Evolutionary conservation across 2,329 filamentous ascomycete species (phyloP).

Genomic region (Aspergillus amoenus): DNA sequence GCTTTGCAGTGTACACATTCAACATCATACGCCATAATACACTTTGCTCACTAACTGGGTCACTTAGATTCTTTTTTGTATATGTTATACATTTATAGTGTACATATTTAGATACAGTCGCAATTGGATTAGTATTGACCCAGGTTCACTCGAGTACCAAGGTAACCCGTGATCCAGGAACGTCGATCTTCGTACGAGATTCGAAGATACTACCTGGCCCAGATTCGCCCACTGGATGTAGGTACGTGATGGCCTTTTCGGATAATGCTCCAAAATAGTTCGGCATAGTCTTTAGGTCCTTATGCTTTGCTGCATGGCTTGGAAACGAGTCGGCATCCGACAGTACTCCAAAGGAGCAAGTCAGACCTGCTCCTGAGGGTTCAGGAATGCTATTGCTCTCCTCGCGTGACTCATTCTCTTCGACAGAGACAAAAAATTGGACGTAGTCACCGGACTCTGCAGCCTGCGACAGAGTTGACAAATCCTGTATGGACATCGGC

Average conservation of each 20-base stretch:
- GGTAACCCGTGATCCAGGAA: slow-evolving; percentile 33
- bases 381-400: neutral
- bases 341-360: slow-evolving; percentile 34
- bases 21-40: neutral
- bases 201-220: slow-evolving; percentile 8
- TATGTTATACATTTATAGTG: neutral
- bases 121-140: neutral
- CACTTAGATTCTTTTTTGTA: no score
- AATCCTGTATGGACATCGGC: slow-evolving; percentile 27
- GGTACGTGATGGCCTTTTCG: slow-evolving; percentile 39
- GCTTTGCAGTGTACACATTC: neutral
- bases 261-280: slow-evolving; percentile 41
- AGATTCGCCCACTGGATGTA: slow-evolving; percentile 21
- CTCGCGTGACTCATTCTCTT: slow-evolving; percentile 12
- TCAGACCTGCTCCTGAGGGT: slow-evolving; percentile 14
- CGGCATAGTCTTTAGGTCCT: slow-evolving; percentile 25
- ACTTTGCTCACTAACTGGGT: no score
- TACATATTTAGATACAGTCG: neutral
- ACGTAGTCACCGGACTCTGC: slow-evolving; percentile 39
- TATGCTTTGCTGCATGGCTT: slow-evolving; percentile 1
- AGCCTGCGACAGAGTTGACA: slow-evolving; percentile 40
- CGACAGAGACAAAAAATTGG: slow-evolving; percentile 42
- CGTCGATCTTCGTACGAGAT: slow-evolving; percentile 34
- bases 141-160: slow-evolving; percentile 15
- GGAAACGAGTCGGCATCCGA: slow-evolving; percentile 24